Conservation (phyloP, 1,284 basidiomycete genomes). For the Malassezia vespertilionis region DNA sequence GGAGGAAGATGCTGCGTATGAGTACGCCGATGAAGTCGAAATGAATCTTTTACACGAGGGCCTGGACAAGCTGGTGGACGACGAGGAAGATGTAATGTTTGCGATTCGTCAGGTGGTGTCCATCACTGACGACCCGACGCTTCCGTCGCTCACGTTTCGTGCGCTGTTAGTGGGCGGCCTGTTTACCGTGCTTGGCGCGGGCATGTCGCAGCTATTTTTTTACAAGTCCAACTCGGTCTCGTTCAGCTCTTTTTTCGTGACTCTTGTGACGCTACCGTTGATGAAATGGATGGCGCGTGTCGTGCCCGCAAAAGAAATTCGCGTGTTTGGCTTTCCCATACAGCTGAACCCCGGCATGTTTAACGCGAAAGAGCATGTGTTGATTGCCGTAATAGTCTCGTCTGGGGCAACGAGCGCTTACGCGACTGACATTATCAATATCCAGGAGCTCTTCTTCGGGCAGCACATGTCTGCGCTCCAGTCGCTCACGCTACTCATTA, state of each 20-base stretch:
- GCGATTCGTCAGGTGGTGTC: conserved; percentile 50
- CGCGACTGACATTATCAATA: conserved; percentile 46
- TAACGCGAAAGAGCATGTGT: conserved; percentile 50
- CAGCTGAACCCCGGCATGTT: conserved; percentile 52
- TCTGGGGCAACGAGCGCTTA: conserved; percentile 49
- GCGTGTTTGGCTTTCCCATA: conserved; percentile 32
- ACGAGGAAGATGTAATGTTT: conserved; percentile 30
- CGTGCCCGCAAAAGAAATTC: conserved; percentile 37
- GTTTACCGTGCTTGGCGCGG: conserved; percentile 53
- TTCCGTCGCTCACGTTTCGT: conserved; percentile 53
- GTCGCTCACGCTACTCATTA: conserved; percentile 38
- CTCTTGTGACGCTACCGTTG: conserved; percentile 51
- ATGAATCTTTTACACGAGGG: not conserved
- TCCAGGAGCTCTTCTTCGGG: conserved; percentile 45
- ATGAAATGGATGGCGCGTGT: conserved; percentile 48
- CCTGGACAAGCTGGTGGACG: conserved; percentile 21
- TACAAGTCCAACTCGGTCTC: conserved; percentile 47
- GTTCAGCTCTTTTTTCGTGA: conserved; percentile 54
- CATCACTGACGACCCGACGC: conserved; percentile 52
- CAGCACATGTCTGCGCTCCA: conserved; percentile 40
- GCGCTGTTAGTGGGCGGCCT: conserved; percentile 52
- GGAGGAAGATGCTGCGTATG: not conserved
- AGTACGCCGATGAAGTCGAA: too few relatives aligned
- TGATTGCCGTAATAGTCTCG: conserved; percentile 50
- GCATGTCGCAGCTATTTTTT: conserved; percentile 43